Base-by-base conservation (phyloP, 257 asterid species). In the Solanum habrochaites region DNA sequence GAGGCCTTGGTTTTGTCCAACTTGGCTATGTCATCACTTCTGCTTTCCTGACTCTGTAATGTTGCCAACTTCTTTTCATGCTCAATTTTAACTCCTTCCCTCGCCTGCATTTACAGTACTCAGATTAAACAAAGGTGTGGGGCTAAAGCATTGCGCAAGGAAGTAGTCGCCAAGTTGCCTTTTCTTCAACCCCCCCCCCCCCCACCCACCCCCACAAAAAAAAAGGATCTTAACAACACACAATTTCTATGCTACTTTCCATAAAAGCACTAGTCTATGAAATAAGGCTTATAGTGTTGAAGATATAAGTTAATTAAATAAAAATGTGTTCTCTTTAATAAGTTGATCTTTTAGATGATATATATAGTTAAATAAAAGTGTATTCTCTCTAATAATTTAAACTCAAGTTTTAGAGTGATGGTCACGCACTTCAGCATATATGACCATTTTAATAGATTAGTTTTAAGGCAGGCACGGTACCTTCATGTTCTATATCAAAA, bases 1-100 rank as follows among this genome's bases (percentile, higher is more conserved):
- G 99, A 91, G 71, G 99, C 92, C 90, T 97, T 97, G n/a, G 99
- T 97, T 91, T 97, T 97, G 93, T 96, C 99, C 95, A 96, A 86
- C 91, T 97, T 97, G 88, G 95, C 87, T 14, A 90, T 95, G 20
- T 92, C 94, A n/a, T 90, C 98, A 45, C 98, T 94, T 70, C 93
- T 90, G 87, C 89, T 90, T 90, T 97, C 99, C 87, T 93, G 99
- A 73, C 92, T 94, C 89, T 97, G 99, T 66, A 97, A 98, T 2
- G 95, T 89, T 4, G 98, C 91, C 92, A 97, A 69, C 89, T 97
- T 97, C 88, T 92, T 96, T 88, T 97, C 99, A 64, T 95, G 98
- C 91, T 95, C 98, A 83, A 97, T 97, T 89, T 95, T 97, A 73
- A 93, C 98, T 43, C 98, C 96, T 93, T 97, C 99, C 92, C 98